Percentiles rank a stretch among this genome's conserved stretches.
Evolutionary conservation across 805 yeast genomes (phyloP).

Genomic region (Hanseniaspora taiwanica): DNA sequence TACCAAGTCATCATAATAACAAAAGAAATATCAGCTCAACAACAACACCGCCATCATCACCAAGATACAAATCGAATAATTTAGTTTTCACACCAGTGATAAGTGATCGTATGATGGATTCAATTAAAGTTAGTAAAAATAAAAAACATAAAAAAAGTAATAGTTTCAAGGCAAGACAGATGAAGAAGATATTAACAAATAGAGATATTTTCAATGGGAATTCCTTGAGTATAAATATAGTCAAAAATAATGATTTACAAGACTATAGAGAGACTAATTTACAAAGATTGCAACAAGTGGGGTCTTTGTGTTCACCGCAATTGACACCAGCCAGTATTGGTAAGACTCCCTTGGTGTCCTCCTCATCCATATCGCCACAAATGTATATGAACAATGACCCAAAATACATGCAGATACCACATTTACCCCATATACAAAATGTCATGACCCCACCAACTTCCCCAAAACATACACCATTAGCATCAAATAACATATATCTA

Average conservation of each 20-base stretch:
- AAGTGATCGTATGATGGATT: slow-evolving; percentile 19
- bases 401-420: slow-evolving; percentile 1
- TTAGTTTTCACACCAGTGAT: slow-evolving; percentile 15
- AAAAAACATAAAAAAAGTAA: slow-evolving; percentile 21
- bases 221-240: slow-evolving; percentile 8
- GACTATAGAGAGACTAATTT: slow-evolving; percentile 1
- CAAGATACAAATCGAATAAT: slow-evolving; percentile 6
- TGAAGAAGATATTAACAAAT: slow-evolving; percentile 19
- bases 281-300: slow-evolving; percentile 1
- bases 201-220: slow-evolving; percentile 19
- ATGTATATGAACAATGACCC: background rate
- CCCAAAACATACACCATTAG: slow-evolving; percentile 1
- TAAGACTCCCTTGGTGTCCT: background rate
- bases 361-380: background rate
- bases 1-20: background rate
- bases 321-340: background rate
- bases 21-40: background rate
- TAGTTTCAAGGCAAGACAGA: slow-evolving; percentile 24
- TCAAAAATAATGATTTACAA: background rate
- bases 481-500: slow-evolving; percentile 2
- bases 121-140: slow-evolving; percentile 13
- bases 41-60: slow-evolving; percentile 10
- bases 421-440: background rate
- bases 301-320: background rate
- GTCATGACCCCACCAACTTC: slow-evolving; percentile 3